These are phyloP conservation scores for Elsinoe necatrix DNA, from an alignment of 2,329 filamentous ascomycete species.

Conservation along the genomic window DNA sequence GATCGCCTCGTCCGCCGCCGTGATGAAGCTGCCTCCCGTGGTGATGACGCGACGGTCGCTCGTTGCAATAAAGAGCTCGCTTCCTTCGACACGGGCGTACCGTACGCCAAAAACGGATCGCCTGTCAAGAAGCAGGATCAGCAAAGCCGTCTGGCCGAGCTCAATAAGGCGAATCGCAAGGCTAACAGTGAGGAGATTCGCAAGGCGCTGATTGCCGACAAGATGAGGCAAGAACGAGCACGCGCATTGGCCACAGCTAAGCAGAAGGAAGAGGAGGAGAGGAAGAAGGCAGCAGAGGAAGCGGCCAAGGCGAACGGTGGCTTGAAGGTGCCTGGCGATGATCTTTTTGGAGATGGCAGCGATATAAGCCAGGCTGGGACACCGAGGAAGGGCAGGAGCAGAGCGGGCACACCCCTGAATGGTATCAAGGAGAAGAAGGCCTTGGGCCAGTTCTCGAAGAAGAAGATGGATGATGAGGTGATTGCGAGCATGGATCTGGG, in stretches of 20 bases:
- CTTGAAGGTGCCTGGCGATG: slow-evolving; percentile 31
- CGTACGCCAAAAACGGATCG: slow-evolving; percentile 40
- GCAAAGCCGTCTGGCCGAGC: slow-evolving; percentile 71
- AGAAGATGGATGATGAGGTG: slow-evolving; percentile 84
- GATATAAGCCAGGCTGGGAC: slow-evolving; percentile 41
- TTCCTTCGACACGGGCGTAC: slow-evolving; percentile 58
- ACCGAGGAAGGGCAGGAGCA: slow-evolving; percentile 33
- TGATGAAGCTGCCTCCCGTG: slow-evolving; percentile 55
- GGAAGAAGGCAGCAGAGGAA: slow-evolving; percentile 28
- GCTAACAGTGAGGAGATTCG: slow-evolving; percentile 85
- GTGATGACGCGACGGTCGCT: slow-evolving; percentile 51
- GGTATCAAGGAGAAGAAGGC: slow-evolving; percentile 44
- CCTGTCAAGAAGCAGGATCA: slow-evolving; percentile 47
- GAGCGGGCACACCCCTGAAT: slow-evolving; percentile 30
- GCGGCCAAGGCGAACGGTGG: slow-evolving; percentile 23
- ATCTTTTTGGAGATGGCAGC: slow-evolving; percentile 39
- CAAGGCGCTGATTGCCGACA: slow-evolving; percentile 76
- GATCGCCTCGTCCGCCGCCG: slow-evolving; percentile 57
- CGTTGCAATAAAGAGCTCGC: slow-evolving; percentile 43
- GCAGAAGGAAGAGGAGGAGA: slow-evolving; percentile 39
- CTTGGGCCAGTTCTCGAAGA: slow-evolving; percentile 41
- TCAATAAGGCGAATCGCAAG: slow-evolving; percentile 78
- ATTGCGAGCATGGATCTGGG: slow-evolving; percentile 83
- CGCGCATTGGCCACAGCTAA: slow-evolving; percentile 50
- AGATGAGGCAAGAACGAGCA: slow-evolving; percentile 31